A percentile compares a stretch with the other conserved stretches of the same genome.
These are phyloP conservation scores for Nelumbo lutea DNA, from an alignment of 164 flowering plant genomes.

Conservation along the genomic window DNA sequence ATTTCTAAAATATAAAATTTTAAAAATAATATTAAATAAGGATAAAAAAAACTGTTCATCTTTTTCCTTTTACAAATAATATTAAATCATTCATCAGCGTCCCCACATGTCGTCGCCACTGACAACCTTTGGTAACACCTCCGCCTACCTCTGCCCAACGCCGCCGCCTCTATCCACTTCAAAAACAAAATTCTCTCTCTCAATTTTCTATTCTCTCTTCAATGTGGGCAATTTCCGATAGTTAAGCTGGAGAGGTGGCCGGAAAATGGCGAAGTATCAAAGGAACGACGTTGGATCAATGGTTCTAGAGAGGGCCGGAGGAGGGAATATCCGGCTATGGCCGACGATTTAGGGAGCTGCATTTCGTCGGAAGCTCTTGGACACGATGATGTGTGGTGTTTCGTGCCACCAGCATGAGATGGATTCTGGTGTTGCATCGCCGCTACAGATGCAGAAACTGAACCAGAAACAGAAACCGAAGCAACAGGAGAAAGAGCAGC, in stretches of 20 bases:
- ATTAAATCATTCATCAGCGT: no score
- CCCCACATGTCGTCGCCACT: no score
- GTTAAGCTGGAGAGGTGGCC: neutral
- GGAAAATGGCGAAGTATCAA: neutral
- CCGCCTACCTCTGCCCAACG: no score
- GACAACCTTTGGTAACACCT: no score
- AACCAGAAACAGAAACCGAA: neutral
- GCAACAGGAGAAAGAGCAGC: neutral
- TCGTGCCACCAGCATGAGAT: neutral
- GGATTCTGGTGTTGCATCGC: neutral
- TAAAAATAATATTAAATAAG: no score
- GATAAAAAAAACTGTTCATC: no score
- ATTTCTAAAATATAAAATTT: no score
- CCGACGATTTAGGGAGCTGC: conserved; percentile 7
- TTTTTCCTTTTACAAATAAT: no score
- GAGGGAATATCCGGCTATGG: neutral
- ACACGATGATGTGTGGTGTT: conserved; percentile 15
- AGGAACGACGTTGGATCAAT: neutral
- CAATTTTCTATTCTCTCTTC: neutral
- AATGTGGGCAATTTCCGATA: neutral
- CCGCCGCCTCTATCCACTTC: no score
- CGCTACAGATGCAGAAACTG: neutral
- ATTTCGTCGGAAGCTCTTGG: conserved; percentile 13
- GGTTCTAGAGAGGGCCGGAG: conserved; percentile 1
- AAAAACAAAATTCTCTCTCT: no score